Percentiles rank a stretch among this genome's conserved stretches.
phyloP scores from a whole-genome alignment of 768 basidiomycete species.

The Phlebiopsis flavidoalba region DNA sequence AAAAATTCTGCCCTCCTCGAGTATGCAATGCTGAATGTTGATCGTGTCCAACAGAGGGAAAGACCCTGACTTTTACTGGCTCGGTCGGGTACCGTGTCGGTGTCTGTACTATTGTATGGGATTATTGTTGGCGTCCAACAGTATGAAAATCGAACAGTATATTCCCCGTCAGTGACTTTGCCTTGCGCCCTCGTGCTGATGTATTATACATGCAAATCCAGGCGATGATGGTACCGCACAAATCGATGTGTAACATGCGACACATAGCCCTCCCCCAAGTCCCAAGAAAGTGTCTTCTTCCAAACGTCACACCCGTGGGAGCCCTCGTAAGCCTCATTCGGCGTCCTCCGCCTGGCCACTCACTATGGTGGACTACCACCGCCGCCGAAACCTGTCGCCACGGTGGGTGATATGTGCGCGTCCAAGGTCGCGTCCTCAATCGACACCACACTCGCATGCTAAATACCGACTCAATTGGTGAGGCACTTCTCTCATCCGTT shows the following conservation, averaged over 20 bases:
- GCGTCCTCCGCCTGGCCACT: neutral
- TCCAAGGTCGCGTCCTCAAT: conserved; percentile 40
- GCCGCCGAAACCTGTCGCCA: conserved; percentile 7
- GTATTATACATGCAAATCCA: conserved; percentile 22
- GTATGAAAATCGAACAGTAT: conserved; percentile 56
- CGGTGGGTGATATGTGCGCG: conserved; percentile 42
- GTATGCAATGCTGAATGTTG: neutral
- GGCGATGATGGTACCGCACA: conserved; percentile 78
- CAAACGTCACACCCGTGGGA: conserved; percentile 4
- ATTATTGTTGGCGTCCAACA: conserved; percentile 58
- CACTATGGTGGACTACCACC: neutral
- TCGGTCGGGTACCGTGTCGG: conserved; percentile 68
- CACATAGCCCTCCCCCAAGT: conserved; percentile 21
- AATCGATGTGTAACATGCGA: conserved; percentile 58
- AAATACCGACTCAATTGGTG: conserved; percentile 47
- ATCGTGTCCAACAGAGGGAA: conserved; percentile 22
- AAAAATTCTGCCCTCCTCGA: neutral
- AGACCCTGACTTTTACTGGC: conserved; percentile 56
- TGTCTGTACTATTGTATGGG: conserved; percentile 55
- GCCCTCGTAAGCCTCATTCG: neutral
- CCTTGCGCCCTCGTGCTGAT: neutral
- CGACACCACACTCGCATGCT: conserved; percentile 38
- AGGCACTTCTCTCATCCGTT: conserved; percentile 10
- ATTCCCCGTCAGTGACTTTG: conserved; percentile 42
- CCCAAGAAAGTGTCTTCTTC: conserved; percentile 8